A percentile compares a stretch with the other conserved stretches of the same genome.
phyloP scores from a whole-genome alignment of 108 stramenopile species.

The Schizochytrium sp. region DNA sequence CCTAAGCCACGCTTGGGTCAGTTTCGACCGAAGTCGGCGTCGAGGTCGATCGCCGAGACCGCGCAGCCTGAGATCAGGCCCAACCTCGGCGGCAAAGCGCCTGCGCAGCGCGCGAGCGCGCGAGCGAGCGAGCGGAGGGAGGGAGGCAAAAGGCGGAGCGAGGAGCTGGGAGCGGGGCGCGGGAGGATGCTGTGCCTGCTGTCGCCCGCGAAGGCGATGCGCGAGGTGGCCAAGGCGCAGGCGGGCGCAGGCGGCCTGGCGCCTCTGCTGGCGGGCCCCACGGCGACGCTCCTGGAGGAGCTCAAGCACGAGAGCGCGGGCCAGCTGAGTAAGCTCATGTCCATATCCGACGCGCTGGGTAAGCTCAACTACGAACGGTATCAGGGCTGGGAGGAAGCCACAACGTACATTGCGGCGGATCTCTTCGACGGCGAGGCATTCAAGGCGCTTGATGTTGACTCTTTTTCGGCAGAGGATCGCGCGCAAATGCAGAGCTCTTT shows the following conservation, averaged over 20 bases:
- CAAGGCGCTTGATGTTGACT: not conserved
- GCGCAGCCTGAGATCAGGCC: too few relatives aligned
- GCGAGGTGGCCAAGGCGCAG: not conserved
- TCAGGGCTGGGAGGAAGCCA: not conserved
- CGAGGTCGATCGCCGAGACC: too few relatives aligned
- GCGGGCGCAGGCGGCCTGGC: not conserved
- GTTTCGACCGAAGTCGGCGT: too few relatives aligned
- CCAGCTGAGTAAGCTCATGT: not conserved
- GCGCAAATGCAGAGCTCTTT: not conserved
- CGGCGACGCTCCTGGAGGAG: not conserved
- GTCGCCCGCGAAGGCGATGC: not conserved
- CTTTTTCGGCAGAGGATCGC: not conserved
- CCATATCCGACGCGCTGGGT: not conserved
- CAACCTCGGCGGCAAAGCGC: too few relatives aligned
- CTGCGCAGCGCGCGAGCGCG: too few relatives aligned
- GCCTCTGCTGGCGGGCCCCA: not conserved
- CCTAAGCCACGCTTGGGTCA: too few relatives aligned
- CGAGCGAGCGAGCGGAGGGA: too few relatives aligned
- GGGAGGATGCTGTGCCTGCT: constrained; percentile 3
- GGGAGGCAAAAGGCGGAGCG: too few relatives aligned
- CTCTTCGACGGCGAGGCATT: constrained; percentile 1
- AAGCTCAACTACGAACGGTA: not conserved
- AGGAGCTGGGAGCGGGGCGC: not conserved
- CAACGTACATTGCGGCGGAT: not conserved
- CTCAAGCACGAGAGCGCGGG: not conserved